These are phyloP conservation scores for Rhynchosporium agropyri DNA, from an alignment of 2,329 filamentous ascomycete genomes.

Conservation along the genomic window DNA sequence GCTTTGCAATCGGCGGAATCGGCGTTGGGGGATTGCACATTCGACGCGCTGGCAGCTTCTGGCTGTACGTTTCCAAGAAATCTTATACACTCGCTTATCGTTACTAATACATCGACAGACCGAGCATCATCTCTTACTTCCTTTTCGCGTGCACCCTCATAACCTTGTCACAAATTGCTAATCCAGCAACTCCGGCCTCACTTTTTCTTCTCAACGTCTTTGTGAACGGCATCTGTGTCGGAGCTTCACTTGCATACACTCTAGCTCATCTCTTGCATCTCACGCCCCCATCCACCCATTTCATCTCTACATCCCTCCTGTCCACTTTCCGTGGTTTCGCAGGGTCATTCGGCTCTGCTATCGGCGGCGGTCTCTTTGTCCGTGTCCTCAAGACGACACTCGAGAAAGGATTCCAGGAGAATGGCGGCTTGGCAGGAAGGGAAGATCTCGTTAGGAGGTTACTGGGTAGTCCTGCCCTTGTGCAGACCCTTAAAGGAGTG, in stretches of 20 bases:
- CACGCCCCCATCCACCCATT: slow-evolving; percentile 66
- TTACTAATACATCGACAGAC: slow-evolving; percentile 40
- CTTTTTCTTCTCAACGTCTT: slow-evolving; percentile 65
- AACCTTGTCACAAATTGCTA: slow-evolving; percentile 58
- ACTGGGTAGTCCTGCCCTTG: slow-evolving; percentile 60
- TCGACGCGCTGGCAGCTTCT: slow-evolving; percentile 72
- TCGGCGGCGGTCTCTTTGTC: slow-evolving; percentile 65
- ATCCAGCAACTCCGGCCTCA: slow-evolving; percentile 51
- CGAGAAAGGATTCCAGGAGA: slow-evolving; percentile 45
- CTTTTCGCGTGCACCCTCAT: slow-evolving; percentile 65
- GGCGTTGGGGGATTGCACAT: slow-evolving; percentile 77
- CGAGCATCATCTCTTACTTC: slow-evolving; percentile 60
- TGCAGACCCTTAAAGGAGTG: slow-evolving; percentile 50
- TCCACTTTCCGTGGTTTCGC: slow-evolving; percentile 82
- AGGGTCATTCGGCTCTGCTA: slow-evolving; percentile 77
- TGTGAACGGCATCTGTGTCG: slow-evolving; percentile 71
- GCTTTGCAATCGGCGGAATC: slow-evolving; percentile 75
- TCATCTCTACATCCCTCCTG: slow-evolving; percentile 74
- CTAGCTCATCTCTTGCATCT: slow-evolving; percentile 79
- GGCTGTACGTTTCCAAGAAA: slow-evolving; percentile 47
- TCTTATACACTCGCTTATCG: neutral
- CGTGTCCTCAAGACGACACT: slow-evolving; percentile 35
- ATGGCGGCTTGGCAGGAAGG: slow-evolving; percentile 34
- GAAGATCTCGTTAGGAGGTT: slow-evolving; percentile 55
- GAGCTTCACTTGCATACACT: slow-evolving; percentile 77